Base-by-base conservation (phyloP, 2,329 filamentous ascomycete genomes). In the Talaromyces sp. region DNA sequence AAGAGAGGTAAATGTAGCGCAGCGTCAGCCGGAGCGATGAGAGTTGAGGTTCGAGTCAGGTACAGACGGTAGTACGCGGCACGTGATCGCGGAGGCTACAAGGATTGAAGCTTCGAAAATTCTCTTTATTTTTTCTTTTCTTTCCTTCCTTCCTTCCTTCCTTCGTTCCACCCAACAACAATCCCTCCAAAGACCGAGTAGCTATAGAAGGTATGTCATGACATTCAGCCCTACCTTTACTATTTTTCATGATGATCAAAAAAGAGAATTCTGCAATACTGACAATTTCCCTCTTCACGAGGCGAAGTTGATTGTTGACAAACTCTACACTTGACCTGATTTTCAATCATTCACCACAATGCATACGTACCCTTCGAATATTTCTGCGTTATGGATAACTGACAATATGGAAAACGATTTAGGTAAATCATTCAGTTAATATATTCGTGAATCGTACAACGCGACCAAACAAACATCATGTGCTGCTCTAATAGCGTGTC, bases 321-420 rank as follows among this genome's bases (percentile, higher is more conserved):
- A 65, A 61, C 70, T 73, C 73, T 76, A 76, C 74, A 76, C 74
- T 76, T 76, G 74, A 76, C 71, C 74, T 76, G 74, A 76, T 13
- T 35, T 21, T 17, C 11, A 13, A 19, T 2, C 28, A 28, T 28
- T 28, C 25, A 19, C 33, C 28, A 48, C 28, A 21, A 19, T 4
- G 13, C n/a, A n/a, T n/a, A n/a, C n/a, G n/a, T 48, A 17, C 33
- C n/a, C 19, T 2, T 33, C 28, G 5, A 33, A 2, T 21, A 13
- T 3, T 13, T 33, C 11, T 48, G 33, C 21, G 0, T 19, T 35
- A 10, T 33, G 10, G 10, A 10, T 5, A 13, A 33, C 45, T 48
- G 33, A 48, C 10, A 21, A 7, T 13, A 28, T 28, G 17, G n/a
- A 15, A 33, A 35, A 48, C n/a, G 45, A 19, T 33, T 48, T 48